phyloP scores from a whole-genome alignment of 305 asterid species.

The Galium porrigens region DNA sequence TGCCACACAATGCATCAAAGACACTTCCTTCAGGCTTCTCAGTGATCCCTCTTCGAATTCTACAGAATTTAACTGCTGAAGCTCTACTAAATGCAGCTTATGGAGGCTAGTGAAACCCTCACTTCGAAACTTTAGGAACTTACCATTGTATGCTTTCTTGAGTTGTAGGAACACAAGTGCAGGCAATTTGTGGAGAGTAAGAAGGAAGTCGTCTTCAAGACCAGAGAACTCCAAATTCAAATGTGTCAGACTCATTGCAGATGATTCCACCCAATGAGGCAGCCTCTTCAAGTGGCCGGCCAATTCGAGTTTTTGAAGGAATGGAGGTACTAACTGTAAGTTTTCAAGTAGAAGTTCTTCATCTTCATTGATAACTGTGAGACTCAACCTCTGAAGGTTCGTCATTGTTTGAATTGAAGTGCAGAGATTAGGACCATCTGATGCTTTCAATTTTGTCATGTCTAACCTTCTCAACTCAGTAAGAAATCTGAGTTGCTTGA shows the following conservation, averaged over 20 bases:
- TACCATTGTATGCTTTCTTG: conserved; percentile 13
- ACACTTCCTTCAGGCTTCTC: conserved; percentile 15
- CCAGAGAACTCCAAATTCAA: conserved; percentile 11
- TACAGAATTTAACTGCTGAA: conserved; percentile 8
- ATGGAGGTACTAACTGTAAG: conserved; percentile 11
- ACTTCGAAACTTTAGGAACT: conserved; percentile 13
- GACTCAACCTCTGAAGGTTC: conserved; percentile 13
- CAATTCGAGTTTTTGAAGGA: conserved; percentile 17
- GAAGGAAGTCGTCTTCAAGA: conserved; percentile 11
- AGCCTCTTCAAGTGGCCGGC: conserved; percentile 12
- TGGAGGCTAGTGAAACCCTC: conserved; percentile 16
- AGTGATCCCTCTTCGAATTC: conserved; percentile 16
- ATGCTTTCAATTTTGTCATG: conserved; percentile 7
- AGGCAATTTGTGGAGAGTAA: conserved; percentile 12
- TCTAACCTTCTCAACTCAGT: conserved; percentile 16
- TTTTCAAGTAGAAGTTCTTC: conserved; percentile 14
- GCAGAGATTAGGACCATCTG: conserved; percentile 14
- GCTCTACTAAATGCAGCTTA: conserved; percentile 12
- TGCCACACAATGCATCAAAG: conserved; percentile 12
- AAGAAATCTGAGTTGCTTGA: conserved; percentile 13
- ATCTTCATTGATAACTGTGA: conserved; percentile 3
- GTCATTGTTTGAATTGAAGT: conserved; percentile 14
- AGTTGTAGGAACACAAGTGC: conserved; percentile 18
- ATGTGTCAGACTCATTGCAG: conserved; percentile 11
- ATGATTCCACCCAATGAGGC: conserved; percentile 18